phyloP scores from a whole-genome alignment of 257 asterid species.

The Solanum chilense region DNA sequence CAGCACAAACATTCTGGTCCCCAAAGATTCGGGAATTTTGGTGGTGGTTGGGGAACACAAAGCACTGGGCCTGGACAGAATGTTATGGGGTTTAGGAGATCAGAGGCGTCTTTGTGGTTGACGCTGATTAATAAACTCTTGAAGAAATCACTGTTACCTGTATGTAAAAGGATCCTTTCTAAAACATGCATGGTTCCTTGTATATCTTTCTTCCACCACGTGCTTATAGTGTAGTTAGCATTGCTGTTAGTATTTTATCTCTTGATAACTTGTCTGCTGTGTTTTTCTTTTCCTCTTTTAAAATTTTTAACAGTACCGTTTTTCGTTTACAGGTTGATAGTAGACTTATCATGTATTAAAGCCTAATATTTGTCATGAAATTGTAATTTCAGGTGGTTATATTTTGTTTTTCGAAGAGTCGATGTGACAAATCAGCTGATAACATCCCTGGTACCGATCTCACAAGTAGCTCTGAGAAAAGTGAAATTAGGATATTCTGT shows the following conservation, averaged over 20 bases:
- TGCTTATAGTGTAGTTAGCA: neutral
- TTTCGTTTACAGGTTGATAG: neutral
- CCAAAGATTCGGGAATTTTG: slow-evolving; percentile 16
- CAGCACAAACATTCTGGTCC: slow-evolving; percentile 29
- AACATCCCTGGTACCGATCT: slow-evolving; percentile 84
- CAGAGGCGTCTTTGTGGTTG: slow-evolving; percentile 84
- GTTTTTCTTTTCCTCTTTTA: neutral
- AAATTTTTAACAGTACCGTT: neutral
- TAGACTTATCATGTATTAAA: neutral
- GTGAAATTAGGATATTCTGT: slow-evolving; percentile 90
- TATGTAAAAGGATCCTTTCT: slow-evolving; percentile 22
- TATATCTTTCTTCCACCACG: neutral
- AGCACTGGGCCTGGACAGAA: slow-evolving; percentile 27
- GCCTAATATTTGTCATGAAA: neutral
- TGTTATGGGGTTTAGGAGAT: slow-evolving; percentile 60
- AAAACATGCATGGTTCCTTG: neutral
- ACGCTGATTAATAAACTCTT: slow-evolving; percentile 70
- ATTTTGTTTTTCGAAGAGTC: slow-evolving; percentile 91
- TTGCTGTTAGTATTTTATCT: neutral
- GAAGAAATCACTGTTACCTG: slow-evolving; percentile 83
- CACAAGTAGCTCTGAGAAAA: slow-evolving; percentile 87
- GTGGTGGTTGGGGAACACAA: slow-evolving; percentile 44
- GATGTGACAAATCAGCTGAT: slow-evolving; percentile 91
- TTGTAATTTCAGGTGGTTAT: slow-evolving; percentile 34
- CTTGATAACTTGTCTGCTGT: neutral